phyloP scores from a whole-genome alignment of 495 filamentous ascomycete genomes.

The Aspergillus sclerotioniger region DNA sequence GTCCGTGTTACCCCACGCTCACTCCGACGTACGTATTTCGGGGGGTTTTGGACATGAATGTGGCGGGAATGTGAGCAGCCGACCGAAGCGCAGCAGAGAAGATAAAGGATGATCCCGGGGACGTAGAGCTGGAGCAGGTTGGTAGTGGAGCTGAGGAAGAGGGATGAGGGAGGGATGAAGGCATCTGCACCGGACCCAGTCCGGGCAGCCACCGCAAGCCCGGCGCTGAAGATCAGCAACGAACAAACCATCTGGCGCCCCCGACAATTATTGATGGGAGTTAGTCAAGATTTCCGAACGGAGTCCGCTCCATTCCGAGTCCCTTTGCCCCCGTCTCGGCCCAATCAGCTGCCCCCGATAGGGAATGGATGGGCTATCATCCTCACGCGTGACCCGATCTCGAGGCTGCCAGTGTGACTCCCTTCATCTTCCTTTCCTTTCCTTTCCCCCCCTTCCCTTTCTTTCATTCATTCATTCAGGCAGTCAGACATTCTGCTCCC shows the following conservation, averaged over 20 bases:
- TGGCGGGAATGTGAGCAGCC: neutral
- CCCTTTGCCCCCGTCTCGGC: neutral
- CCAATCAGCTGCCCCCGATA: constrained; percentile 8
- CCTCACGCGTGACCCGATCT: constrained; percentile 2
- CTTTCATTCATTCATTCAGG: constrained; percentile 4
- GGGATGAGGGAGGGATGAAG: neutral
- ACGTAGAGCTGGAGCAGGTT: neutral
- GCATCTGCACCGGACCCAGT: neutral
- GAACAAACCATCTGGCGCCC: neutral
- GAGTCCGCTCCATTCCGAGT: neutral
- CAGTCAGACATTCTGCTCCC: neutral
- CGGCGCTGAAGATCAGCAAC: neutral
- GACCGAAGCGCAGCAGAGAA: neutral
- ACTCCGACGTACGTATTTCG: neutral
- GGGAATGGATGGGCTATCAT: neutral
- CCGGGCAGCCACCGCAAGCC: neutral
- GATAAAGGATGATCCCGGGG: neutral
- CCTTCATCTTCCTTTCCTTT: neutral
- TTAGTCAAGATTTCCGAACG: neutral
- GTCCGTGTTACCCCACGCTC: neutral
- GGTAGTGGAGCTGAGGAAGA: neutral
- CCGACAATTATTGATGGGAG: neutral
- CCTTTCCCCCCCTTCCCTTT: constrained; percentile 2
- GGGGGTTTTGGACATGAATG: neutral
- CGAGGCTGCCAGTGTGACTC: constrained; percentile 4